Conservation (phyloP, 805 yeast species). For the Teunomyces kruisii region DNA sequence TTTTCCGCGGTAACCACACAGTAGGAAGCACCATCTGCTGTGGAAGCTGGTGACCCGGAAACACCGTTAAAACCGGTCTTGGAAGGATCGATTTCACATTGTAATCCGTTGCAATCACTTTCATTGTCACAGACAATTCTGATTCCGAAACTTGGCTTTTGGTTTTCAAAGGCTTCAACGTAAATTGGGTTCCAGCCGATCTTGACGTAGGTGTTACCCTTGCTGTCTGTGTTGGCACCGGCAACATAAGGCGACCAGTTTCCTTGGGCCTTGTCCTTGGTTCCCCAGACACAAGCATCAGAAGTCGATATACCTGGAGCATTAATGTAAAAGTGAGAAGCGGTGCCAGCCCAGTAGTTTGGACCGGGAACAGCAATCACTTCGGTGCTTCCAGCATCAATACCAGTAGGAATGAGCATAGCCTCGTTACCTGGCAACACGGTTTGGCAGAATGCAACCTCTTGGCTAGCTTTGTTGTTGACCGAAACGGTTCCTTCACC, state of each 20-base stretch:
- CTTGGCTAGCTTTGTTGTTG: conserved; percentile 52
- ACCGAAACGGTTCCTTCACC: conserved; percentile 76
- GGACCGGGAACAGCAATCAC: conserved; percentile 82
- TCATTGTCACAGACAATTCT: conserved; percentile 71
- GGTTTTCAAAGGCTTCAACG: conserved; percentile 58
- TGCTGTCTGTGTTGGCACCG: conserved; percentile 78
- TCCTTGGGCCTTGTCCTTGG: conserved; percentile 64
- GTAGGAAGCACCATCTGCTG: conserved; percentile 61
- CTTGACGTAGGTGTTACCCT: conserved; percentile 73
- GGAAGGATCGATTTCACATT: conserved; percentile 82
- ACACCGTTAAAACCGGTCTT: conserved; percentile 58
- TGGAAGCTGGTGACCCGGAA: conserved; percentile 43
- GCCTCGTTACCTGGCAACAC: conserved; percentile 94
- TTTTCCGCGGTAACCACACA: conserved; percentile 79
- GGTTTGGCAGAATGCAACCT: conserved; percentile 88
- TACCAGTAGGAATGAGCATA: conserved; percentile 83
- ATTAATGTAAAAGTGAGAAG: conserved; percentile 83
- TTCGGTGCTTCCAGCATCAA: conserved; percentile 47
- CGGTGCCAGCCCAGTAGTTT: conserved; percentile 81
- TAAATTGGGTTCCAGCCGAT: conserved; percentile 92
- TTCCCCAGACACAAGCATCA: conserved; percentile 87
- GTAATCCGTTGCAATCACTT: conserved; percentile 66
- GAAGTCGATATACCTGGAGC: conserved; percentile 75
- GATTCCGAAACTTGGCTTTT: conserved; percentile 67
- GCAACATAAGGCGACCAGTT: conserved; percentile 95